phyloP scores from a whole-genome alignment of 306 rosid genomes.

The Quercus glauca region DNA sequence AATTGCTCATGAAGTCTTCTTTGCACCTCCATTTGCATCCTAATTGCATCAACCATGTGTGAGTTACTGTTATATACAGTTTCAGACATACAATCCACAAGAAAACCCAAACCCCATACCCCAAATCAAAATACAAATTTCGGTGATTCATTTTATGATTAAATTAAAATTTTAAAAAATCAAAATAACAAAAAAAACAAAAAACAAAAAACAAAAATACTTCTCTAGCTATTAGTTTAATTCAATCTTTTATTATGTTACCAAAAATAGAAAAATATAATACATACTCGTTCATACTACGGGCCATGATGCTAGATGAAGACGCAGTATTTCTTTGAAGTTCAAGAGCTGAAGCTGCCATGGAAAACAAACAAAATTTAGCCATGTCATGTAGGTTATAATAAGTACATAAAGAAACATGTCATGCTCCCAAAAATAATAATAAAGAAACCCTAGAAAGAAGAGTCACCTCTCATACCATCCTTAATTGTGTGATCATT shows the following conservation, averaged over 20 bases:
- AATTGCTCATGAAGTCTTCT: slow-evolving; percentile 94
- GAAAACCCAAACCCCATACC: slow-evolving; percentile 41
- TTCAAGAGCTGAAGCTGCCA: slow-evolving; percentile 75
- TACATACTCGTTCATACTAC: slow-evolving; percentile 93
- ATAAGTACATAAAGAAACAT: not conserved
- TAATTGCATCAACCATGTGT: slow-evolving; percentile 66
- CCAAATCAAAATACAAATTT: slow-evolving; percentile 15
- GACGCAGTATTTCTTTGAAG: slow-evolving; percentile 83
- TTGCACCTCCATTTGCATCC: slow-evolving; percentile 99
- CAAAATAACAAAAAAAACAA: not conserved
- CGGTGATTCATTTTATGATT: not conserved
- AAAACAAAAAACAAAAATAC: not conserved
- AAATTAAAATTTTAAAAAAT: not conserved
- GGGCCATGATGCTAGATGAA: slow-evolving; percentile 80
- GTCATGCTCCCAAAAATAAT: not conserved
- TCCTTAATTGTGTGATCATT: slow-evolving; percentile 94
- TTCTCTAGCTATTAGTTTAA: not conserved
- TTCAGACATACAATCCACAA: slow-evolving; percentile 39
- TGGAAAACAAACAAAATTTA: not conserved
- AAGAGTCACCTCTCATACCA: slow-evolving; percentile 66
- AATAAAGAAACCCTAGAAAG: slow-evolving; percentile 58
- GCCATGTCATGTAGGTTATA: not conserved
- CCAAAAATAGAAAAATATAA: not conserved
- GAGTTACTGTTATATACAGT: slow-evolving; percentile 55
- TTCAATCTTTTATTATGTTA: slow-evolving; percentile 2